Percentiles rank a stretch among this genome's conserved stretches.
phyloP scores from a whole-genome alignment of 208 protist species.

The Phytomonas sp. region DNA sequence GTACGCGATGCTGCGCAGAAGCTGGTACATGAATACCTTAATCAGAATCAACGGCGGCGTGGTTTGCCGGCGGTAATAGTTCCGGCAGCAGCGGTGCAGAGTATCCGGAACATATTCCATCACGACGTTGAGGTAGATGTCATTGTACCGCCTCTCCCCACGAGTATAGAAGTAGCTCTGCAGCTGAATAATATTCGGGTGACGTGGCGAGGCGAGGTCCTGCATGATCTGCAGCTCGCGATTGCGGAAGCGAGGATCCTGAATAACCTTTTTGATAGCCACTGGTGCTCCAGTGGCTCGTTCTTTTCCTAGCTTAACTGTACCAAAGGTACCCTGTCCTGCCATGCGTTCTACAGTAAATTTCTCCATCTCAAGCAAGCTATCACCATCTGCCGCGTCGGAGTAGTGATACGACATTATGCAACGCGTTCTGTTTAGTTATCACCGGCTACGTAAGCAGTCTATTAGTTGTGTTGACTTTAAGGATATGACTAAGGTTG shows the following conservation, averaged over 20 bases:
- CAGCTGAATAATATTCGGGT: slow-evolving; percentile 93
- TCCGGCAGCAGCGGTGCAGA: slow-evolving; percentile 91
- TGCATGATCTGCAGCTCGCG: slow-evolving; percentile 92
- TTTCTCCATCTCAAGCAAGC: slow-evolving; percentile 67
- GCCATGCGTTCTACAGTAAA: slow-evolving; percentile 91
- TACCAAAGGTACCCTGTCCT: slow-evolving; percentile 96
- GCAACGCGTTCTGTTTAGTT: background rate
- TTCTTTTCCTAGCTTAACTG: slow-evolving; percentile 91
- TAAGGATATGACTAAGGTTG: background rate
- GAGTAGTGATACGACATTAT: slow-evolving; percentile 46
- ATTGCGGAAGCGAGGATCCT: slow-evolving; percentile 98
- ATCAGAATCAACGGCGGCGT: slow-evolving; percentile 60
- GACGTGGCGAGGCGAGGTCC: slow-evolving; percentile 77
- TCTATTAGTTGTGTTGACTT: background rate
- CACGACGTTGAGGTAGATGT: slow-evolving; percentile 99
- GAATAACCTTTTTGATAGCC: slow-evolving; percentile 90
- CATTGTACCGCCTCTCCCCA: slow-evolving; percentile 87
- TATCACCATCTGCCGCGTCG: slow-evolving; percentile 61
- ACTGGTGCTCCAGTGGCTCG: slow-evolving; percentile 49
- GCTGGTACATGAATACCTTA: slow-evolving; percentile 82
- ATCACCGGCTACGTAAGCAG: background rate
- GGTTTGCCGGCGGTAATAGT: slow-evolving; percentile 91
- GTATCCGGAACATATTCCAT: slow-evolving; percentile 99
- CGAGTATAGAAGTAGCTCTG: slow-evolving; percentile 96
- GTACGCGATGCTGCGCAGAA: slow-evolving; percentile 91